Percentiles rank a stretch among this genome's conserved stretches.
phyloP scores from a whole-genome alignment of 75 land plant species.

The Selaginella moellendorffii region DNA sequence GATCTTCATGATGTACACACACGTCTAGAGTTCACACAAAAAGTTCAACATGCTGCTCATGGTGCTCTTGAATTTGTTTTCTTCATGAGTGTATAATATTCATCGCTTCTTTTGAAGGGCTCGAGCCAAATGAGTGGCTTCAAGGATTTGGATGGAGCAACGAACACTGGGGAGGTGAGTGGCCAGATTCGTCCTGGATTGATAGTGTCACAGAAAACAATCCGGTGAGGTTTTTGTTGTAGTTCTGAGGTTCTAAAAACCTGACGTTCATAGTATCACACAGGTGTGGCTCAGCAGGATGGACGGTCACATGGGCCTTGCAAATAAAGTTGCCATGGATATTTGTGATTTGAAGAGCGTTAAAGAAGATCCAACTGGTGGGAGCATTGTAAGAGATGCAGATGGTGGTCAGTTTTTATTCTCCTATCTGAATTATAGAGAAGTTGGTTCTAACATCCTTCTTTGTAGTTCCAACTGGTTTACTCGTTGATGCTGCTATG shows the following conservation, averaged over 20 bases:
- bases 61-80: neutral
- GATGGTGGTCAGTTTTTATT: constrained; percentile 44
- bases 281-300: constrained; percentile 74
- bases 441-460: neutral
- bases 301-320: constrained; percentile 93
- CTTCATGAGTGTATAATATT: neutral
- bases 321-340: constrained; percentile 53
- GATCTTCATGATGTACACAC: constrained; percentile 32
- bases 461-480: constrained; percentile 57
- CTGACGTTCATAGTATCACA: neutral
- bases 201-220: constrained; percentile 52
- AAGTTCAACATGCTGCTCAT: constrained; percentile 32
- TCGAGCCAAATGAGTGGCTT: constrained; percentile 45
- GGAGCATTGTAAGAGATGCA: constrained; percentile 36
- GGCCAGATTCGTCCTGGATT: constrained; percentile 78
- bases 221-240: constrained; percentile 34
- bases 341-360: constrained; percentile 38
- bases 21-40: constrained; percentile 28
- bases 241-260: neutral
- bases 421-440: constrained; percentile 3
- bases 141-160: constrained; percentile 88
- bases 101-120: neutral
- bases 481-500: constrained; percentile 81
- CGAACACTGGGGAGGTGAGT: constrained; percentile 76
- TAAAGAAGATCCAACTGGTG: constrained; percentile 53